Percentiles rank a stretch among this genome's conserved stretches.
These are phyloP conservation scores for Spinacia oleracea DNA, from an alignment of 179 eudicot species.

Conservation along the genomic window DNA sequence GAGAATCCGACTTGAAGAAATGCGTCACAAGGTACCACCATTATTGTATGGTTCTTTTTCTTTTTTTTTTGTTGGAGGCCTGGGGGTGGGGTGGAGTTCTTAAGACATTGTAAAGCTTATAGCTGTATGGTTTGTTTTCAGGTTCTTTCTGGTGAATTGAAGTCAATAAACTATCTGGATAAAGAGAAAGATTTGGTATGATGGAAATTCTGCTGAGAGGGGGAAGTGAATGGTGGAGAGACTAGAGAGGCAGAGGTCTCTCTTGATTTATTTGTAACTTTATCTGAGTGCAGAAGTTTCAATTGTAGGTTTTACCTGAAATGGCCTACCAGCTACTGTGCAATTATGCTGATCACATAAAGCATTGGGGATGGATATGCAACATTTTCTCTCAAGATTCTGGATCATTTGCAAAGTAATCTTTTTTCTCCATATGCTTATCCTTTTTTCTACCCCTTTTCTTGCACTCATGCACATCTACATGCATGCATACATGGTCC, in stretches of 20 bases:
- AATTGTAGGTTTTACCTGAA: conserved; percentile 79
- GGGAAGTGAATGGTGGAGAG: neutral
- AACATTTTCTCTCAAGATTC: conserved; percentile 60
- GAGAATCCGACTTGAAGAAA: conserved; percentile 90
- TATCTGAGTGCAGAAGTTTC: conserved; percentile 21
- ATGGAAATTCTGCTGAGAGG: neutral
- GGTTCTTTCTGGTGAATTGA: conserved; percentile 84
- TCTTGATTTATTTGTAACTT: neutral
- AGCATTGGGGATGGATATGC: conserved; percentile 98
- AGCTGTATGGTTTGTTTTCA: conserved; percentile 28
- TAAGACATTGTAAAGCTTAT: conserved; percentile 4
- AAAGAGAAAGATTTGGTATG: conserved; percentile 82
- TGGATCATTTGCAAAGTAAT: conserved; percentile 74
- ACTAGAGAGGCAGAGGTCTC: too few relatives aligned
- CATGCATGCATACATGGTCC: neutral
- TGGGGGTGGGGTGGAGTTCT: neutral
- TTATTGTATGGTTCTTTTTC: neutral
- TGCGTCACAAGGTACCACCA: conserved; percentile 70
- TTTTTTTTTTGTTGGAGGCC: neutral
- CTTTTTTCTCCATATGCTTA: neutral
- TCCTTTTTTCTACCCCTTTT: neutral
- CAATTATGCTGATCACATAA: conserved; percentile 71
- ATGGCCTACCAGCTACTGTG: conserved; percentile 74
- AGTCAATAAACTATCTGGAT: conserved; percentile 71
- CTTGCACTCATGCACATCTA: neutral